A percentile compares a stretch with the other conserved stretches of the same genome.
phyloP scores from a whole-genome alignment of 805 yeast genomes.

The Saccharomycopsis malanga region DNA sequence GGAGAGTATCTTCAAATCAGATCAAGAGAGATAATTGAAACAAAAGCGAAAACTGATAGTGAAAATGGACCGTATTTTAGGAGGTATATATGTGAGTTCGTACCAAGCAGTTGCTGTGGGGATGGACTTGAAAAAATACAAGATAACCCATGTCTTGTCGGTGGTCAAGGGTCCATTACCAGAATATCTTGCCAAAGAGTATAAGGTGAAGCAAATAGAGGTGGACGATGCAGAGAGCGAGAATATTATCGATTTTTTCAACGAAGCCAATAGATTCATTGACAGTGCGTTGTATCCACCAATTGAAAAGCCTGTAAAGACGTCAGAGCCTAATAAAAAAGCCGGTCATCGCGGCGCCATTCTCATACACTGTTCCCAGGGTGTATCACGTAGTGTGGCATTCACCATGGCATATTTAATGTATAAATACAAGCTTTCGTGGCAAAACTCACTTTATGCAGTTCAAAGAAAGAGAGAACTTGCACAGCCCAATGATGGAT shows the following conservation, averaged over 20 bases:
- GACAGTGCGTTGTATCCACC: constrained; percentile 51
- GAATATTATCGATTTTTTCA: constrained; percentile 57
- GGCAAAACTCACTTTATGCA: constrained; percentile 64
- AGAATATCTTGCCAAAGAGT: constrained; percentile 38
- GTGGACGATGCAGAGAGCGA: constrained; percentile 66
- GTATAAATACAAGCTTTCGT: constrained; percentile 57
- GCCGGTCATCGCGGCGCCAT: constrained; percentile 38
- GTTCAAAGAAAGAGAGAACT: constrained; percentile 56
- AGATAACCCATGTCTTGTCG: constrained; percentile 68
- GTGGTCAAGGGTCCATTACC: constrained; percentile 61
- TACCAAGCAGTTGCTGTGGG: constrained; percentile 54
- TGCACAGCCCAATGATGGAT: constrained; percentile 68
- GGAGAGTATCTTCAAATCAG: no score
- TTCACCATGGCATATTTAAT: constrained; percentile 83
- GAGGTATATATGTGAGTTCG: constrained; percentile 72
- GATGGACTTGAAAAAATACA: constrained; percentile 43
- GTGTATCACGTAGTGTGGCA: constrained; percentile 85
- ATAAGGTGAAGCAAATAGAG: constrained; percentile 52
- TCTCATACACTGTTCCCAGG: constrained; percentile 80
- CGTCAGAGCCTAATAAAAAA: constrained; percentile 22
- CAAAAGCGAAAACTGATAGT: no score
- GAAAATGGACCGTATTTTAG: constrained; percentile 65
- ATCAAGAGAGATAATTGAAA: no score
- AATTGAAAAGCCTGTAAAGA: constrained; percentile 27
- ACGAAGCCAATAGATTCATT: constrained; percentile 59